Conservation (phyloP, 176 grass and related monocot genomes). For the Elaeis guineensis region DNA sequence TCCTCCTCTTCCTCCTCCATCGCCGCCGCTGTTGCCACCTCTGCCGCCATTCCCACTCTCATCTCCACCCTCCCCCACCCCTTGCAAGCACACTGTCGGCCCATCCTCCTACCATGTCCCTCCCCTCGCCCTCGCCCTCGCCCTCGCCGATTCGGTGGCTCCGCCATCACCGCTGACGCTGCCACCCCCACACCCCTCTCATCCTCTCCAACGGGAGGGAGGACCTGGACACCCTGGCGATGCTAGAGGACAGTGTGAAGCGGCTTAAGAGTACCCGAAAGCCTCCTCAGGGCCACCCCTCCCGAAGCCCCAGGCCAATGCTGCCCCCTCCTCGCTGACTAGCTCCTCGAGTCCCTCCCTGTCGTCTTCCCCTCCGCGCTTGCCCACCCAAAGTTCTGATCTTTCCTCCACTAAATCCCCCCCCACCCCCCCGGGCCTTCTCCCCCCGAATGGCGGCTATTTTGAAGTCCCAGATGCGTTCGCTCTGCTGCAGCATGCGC, state of each 20-base stretch:
- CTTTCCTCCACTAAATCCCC: constrained; percentile 50
- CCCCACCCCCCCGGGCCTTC: constrained; percentile 17
- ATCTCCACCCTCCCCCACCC: not conserved
- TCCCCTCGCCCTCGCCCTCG: constrained; percentile 4
- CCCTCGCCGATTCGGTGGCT: constrained; percentile 23
- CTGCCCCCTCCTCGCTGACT: constrained; percentile 56
- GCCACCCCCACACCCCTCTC: not conserved
- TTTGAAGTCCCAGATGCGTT: too few species aligned
- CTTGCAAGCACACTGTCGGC: not conserved
- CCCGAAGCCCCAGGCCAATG: constrained; percentile 36
- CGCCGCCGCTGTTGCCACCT: constrained; percentile 27
- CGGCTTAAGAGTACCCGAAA: constrained; percentile 46
- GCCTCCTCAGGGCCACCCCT: constrained; percentile 30
- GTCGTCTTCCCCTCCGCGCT: constrained; percentile 37
- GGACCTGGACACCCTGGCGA: constrained; percentile 46
- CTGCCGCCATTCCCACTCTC: constrained; percentile 18
- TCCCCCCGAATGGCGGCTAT: not conserved
- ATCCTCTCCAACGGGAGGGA: constrained; percentile 42
- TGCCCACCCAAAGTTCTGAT: constrained; percentile 56
- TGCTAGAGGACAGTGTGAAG: constrained; percentile 70
- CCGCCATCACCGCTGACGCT: not conserved
- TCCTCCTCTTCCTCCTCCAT: constrained; percentile 24
- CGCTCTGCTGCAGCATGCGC: too few species aligned
- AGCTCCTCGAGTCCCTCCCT: constrained; percentile 61
- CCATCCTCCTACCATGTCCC: not conserved